These are phyloP conservation scores for Zygotorulaspora florentina DNA, from an alignment of 805 yeast species.

Conservation along the genomic window DNA sequence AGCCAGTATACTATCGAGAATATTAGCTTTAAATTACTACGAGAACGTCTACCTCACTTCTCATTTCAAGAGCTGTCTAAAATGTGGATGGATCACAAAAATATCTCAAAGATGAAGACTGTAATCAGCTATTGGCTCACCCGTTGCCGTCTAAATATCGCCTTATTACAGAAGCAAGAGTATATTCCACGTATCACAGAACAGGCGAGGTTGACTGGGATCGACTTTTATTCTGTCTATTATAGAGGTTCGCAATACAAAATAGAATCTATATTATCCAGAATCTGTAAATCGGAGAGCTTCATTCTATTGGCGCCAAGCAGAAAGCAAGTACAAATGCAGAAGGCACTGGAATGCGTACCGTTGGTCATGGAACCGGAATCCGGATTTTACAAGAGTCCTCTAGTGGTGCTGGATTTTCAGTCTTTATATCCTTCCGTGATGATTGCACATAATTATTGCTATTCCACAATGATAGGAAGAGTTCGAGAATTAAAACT, in stretches of 20 bases:
- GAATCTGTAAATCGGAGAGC: slow-evolving; percentile 76
- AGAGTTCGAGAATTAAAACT: slow-evolving; percentile 50
- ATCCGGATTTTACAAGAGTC: slow-evolving; percentile 79
- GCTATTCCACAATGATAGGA: slow-evolving; percentile 72
- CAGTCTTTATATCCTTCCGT: slow-evolving; percentile 93
- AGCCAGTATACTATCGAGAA: slow-evolving; percentile 73
- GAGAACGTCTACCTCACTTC: slow-evolving; percentile 63
- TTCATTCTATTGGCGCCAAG: slow-evolving; percentile 73
- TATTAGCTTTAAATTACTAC: slow-evolving; percentile 62
- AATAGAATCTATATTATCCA: slow-evolving; percentile 76
- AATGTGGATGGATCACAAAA: slow-evolving; percentile 38
- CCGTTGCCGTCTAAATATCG: slow-evolving; percentile 39
- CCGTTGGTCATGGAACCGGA: slow-evolving; percentile 93
- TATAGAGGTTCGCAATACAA: slow-evolving; percentile 92
- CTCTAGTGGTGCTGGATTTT: slow-evolving; percentile 85
- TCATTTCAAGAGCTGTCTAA: slow-evolving; percentile 45
- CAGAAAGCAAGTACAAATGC: slow-evolving; percentile 72
- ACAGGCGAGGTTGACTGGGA: slow-evolving; percentile 79
- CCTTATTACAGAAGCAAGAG: slow-evolving; percentile 58
- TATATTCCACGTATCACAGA: slow-evolving; percentile 68
- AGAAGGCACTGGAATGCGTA: slow-evolving; percentile 79
- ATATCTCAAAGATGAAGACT: slow-evolving; percentile 36
- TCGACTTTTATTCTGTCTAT: slow-evolving; percentile 83
- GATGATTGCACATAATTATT: slow-evolving; percentile 85
- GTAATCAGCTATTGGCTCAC: slow-evolving; percentile 45